Conservation (phyloP, 495 filamentous ascomycete genomes). For the Letharia columbiana region DNA sequence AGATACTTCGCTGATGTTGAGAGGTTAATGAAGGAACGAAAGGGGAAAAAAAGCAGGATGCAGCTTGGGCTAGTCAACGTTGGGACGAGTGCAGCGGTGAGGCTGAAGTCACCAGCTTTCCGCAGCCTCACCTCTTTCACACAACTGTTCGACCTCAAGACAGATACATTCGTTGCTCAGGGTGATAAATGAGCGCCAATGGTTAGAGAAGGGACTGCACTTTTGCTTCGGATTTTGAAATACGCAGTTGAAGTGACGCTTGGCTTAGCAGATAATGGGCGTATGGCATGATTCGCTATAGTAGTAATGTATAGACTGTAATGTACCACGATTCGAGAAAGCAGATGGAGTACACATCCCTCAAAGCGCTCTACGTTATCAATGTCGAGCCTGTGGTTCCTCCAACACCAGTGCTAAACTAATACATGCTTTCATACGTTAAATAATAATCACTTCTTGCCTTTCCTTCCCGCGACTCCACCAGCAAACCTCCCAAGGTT, state of each 20-base stretch:
- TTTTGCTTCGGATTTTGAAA: not conserved
- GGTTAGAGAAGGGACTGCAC: not conserved
- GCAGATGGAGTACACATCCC: not conserved
- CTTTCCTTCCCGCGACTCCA: conserved; percentile 54
- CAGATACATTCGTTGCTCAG: not conserved
- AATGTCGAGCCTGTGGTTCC: not conserved
- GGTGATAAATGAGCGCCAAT: not conserved
- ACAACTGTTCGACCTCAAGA: not conserved
- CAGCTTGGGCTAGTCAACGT: not conserved
- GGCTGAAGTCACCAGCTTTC: conserved; percentile 1
- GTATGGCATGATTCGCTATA: not conserved
- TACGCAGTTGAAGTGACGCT: not conserved
- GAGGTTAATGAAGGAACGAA: not conserved
- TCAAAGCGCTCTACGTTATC: not conserved
- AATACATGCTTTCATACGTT: not conserved
- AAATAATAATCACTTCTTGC: conserved; percentile 32
- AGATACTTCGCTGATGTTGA: not conserved
- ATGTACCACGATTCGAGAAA: not conserved
- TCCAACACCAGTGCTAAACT: conserved; percentile 2
- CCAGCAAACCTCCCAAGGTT: conserved; percentile 61
- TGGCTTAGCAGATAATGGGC: not conserved
- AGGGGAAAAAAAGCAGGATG: not conserved
- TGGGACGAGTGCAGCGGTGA: not conserved
- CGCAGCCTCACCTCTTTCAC: conserved; percentile 3
- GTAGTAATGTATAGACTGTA: not conserved